A percentile compares a stretch with the other conserved stretches of the same genome.
Evolutionary conservation across 1,284 basidiomycete species (phyloP).

Genomic region (Trichosporon faecale): DNA sequence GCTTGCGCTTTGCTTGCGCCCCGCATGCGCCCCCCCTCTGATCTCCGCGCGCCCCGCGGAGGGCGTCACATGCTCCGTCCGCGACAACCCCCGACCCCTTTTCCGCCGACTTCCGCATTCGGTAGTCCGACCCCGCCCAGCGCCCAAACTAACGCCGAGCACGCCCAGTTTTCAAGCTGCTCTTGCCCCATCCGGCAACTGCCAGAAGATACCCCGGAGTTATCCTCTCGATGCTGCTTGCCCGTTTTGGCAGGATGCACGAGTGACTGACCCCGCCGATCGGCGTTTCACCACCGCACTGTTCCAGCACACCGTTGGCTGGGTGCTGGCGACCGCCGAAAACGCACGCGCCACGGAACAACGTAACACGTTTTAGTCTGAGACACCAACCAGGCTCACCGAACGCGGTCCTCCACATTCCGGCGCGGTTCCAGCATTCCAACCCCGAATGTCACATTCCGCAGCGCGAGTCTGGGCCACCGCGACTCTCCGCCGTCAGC

Average conservation of each 20-base stretch:
- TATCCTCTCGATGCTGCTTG: background rate
- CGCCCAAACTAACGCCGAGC: too few species aligned
- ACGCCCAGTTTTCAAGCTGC: background rate
- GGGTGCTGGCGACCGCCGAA: background rate
- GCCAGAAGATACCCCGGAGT: background rate
- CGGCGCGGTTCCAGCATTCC: background rate
- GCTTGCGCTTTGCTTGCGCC: background rate
- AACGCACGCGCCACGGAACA: background rate
- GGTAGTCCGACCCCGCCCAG: background rate
- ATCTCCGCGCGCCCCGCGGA: too few species aligned
- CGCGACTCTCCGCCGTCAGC: background rate
- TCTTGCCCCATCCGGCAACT: background rate
- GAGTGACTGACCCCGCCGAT: background rate
- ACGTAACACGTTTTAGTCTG: constrained; percentile 2
- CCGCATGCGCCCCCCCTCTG: too few species aligned
- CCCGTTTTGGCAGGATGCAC: background rate
- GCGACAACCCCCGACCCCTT: background rate
- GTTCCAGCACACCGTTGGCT: too few species aligned
- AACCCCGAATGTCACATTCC: background rate
- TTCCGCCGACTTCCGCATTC: background rate
- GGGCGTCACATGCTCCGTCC: background rate
- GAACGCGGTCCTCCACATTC: constrained; percentile 1
- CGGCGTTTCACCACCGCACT: background rate
- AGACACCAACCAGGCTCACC: background rate
- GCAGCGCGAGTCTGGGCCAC: background rate